A percentile compares a stretch with the other conserved stretches of the same genome.
phyloP scores from a whole-genome alignment of 179 eudicot genomes.

The Actinidia polygama region DNA sequence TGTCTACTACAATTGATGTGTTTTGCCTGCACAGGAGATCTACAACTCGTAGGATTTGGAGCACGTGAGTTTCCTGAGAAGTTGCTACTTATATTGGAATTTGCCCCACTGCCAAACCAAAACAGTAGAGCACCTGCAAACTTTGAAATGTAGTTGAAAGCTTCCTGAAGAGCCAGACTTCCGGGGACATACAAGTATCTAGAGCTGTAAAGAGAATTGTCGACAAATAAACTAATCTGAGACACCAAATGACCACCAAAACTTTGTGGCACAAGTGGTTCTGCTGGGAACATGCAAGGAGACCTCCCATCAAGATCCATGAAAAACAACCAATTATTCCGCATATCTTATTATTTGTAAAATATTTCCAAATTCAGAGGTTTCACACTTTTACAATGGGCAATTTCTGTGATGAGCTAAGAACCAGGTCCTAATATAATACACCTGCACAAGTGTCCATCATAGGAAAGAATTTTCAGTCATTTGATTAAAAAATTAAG shows the following conservation, averaged over 20 bases:
- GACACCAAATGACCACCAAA: slow-evolving; percentile 41
- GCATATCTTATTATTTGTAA: slow-evolving; percentile 28
- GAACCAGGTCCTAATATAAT: background rate
- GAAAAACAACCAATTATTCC: slow-evolving; percentile 45
- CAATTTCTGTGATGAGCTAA: background rate
- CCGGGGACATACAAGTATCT: slow-evolving; percentile 45
- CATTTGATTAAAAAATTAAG: background rate
- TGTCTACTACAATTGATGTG: slow-evolving; percentile 24
- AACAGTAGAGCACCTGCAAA: slow-evolving; percentile 52
- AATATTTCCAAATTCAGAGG: background rate
- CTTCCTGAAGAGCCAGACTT: slow-evolving; percentile 51
- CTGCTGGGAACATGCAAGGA: slow-evolving; percentile 36
- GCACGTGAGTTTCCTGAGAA: slow-evolving; percentile 27
- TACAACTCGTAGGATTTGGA: slow-evolving; percentile 26
- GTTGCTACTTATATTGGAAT: slow-evolving; percentile 33
- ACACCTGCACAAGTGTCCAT: slow-evolving; percentile 21
- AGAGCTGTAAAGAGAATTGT: slow-evolving; percentile 44
- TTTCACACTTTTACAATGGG: slow-evolving; percentile 13
- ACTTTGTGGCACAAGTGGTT: slow-evolving; percentile 35
- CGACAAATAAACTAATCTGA: slow-evolving; percentile 48
- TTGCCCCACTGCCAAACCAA: slow-evolving; percentile 52
- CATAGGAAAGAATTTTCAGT: background rate
- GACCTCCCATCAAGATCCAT: slow-evolving; percentile 52
- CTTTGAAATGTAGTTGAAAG: slow-evolving; percentile 60
- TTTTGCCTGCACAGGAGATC: slow-evolving; percentile 35